Evolutionary conservation across 305 asterid species (phyloP), one percentile per base, ranked within the genome.

Genomic region (Fraxinus floribunda): DNA sequence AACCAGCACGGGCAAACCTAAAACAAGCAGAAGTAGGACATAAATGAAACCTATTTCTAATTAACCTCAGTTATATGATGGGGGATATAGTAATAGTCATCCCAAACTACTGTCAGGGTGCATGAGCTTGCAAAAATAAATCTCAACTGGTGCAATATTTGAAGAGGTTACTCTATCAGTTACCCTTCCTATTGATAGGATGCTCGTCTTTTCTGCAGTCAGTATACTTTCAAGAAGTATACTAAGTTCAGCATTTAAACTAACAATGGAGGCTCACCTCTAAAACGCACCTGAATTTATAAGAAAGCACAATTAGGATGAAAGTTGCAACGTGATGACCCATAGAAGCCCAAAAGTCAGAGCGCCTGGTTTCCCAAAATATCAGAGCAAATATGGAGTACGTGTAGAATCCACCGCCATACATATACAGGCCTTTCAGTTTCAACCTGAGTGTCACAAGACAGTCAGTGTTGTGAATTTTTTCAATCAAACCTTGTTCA

Each of bases 281-380:
- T 77, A 78, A 81, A 82, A 85, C 86, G 79, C 87, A 96, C 99
- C 99, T 92, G 84, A 89, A 87, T 84, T 89, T 79, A 76, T 95
- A 95, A 41, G 98, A 94, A 73, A 94, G 83, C 32, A 88, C 81
- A 78, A 95, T 95, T 79, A 95, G 98, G 85, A 90, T 62, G 20
- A 91, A 95, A 46, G 98, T 84, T 41, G 94, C 95, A 77, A 95
- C 86, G 76, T 95, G 98, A 84, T 95, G 98, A 81, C 94, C 80
- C 98, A 95, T 95, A 5, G 98, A 95, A 80, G 94, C 98, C 72
- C 97, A 96, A 86, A 94, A 95, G 86, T 95, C 98, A 9, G 98
- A 91, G 72, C 98, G 97, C 88, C 95, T 89, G 52, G 97, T 95
- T 88, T 95, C 98, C 98, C 98, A 95, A 80, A 90, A 94, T 60